Base-by-base conservation (phyloP, 768 basidiomycete genomes). In the Lactarius akahatsu region DNA sequence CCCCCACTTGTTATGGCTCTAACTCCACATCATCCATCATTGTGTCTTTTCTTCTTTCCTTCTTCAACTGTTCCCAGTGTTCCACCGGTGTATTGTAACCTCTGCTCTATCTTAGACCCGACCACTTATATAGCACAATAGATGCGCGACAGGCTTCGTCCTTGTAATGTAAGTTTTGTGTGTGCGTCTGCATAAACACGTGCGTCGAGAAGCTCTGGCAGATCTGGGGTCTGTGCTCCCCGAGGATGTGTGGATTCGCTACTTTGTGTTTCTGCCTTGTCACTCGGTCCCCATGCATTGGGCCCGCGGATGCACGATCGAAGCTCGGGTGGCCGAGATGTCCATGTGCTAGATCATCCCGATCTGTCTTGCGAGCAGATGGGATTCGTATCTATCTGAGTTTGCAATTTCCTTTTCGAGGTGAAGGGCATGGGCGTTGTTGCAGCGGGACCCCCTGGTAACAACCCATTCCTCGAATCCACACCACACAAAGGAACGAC, bases 61-160 rank as follows among this genome's bases (percentile, higher is more conserved):
- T 38, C n/a, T 58, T n/a, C 57, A 58, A 34, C n/a, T 26, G 34
- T 40, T 58, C 15, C 23, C 57, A 38, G 36, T 40, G 13, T 16
- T 40, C 30, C 57, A 18, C 38, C 30, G 23, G 7, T 58, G 57
- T 58, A 58, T 40, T 58, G 36, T 58, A 58, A 16, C 36, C 23
- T 58, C 54, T 56, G 47, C 54, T 38, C 43, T 67, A 67, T 59
- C 45, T 63, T 67, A 67, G 66, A 67, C 63, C 62, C 45, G 57
- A 54, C n/a, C 57, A 67, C 10, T 62, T 63, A 67, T 40, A 62
- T 40, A 63, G 45, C 66, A 59, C 62, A 58, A 67, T 67, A 67
- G 66, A 67, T 65, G 59, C 57, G 34, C 61, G 54, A 66, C 56
- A 58, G 32, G 61, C 57, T 43, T 62, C 23, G 13, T n/a, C 43